Base-by-base conservation (phyloP, 2,329 filamentous ascomycete genomes). In the Cladobotryum protrusum region DNA sequence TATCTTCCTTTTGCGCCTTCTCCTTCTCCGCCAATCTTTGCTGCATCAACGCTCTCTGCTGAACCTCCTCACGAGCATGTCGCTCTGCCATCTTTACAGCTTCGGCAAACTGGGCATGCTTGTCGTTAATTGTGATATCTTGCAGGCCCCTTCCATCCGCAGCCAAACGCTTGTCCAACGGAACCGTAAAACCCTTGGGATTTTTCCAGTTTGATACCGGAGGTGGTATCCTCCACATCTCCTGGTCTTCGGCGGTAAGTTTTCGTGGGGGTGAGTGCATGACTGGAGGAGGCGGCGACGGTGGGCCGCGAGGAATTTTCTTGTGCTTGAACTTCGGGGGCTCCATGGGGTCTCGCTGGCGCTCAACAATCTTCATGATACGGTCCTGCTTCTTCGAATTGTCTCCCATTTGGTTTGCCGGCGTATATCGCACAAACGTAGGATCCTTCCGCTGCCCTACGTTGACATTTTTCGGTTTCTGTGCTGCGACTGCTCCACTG, bases 171-270 rank as follows among this genome's bases (percentile, higher is more conserved):
- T 99, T 99, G 67, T 99, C 93, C 46, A 99, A 70, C 0, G 93
- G 89, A 1, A 99, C 89, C 0, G 93, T 99, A 64, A 96, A 99
- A 61, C 93, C 93, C 73, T 97, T 97, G 1, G 92, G 89, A 67
- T 99, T 99, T 79, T 99, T 99, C 93, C 93, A 99, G 68, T 97
- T 97, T 17, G 89, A 95, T 2, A 99, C 85, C 0, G 92, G 88
- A 2, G 92, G 90, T 0, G 77, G 79, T 37, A 82, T 96, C 63
- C 85, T 90, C 93, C 93, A 99, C 52, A 88, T 89, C 67, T 97
- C 93, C 68, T 97, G 92, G 60, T 99, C 93, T 66, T 96, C 91
- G 5, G 92, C 93, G 1, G 93, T 99, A 54, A 99, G 77, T 64
- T 97, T 99, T 54, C 93, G 78, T 0, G 93, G 91, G 13, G 93